Evolutionary conservation across 768 basidiomycete species (phyloP).

Genomic region (Suillus alpinus): DNA sequence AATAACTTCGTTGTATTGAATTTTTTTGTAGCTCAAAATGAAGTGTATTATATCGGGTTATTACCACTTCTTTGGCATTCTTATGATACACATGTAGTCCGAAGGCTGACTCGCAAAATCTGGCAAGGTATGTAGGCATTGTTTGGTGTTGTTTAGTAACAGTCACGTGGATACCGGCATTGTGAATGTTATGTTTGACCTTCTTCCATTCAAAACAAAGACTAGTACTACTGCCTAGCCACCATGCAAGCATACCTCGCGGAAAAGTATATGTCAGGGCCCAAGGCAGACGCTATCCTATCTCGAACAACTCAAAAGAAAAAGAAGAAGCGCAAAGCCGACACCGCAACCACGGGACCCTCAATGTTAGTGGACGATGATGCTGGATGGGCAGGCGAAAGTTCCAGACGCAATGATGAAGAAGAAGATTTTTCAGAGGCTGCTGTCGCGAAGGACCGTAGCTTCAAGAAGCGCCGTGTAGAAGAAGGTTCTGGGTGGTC

Average conservation of each 20-base stretch:
- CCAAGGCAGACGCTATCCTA: constrained; percentile 94
- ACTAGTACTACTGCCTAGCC: neutral
- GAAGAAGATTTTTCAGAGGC: constrained; percentile 60
- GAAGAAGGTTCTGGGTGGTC: constrained; percentile 62
- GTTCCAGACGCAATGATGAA: constrained; percentile 47
- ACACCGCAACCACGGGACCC: constrained; percentile 20
- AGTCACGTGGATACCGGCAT: no score
- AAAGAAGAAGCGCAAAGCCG: constrained; percentile 68
- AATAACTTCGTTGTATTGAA: no score
- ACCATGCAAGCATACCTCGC: constrained; percentile 81
- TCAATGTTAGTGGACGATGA: constrained; percentile 66
- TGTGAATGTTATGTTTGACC: no score
- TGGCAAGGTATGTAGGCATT: no score
- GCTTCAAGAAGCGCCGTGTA: constrained; percentile 74
- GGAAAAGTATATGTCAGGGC: constrained; percentile 93
- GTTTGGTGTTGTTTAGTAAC: no score
- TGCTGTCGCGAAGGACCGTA: constrained; percentile 68
- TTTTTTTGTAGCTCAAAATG: no score
- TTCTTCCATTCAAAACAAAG: neutral
- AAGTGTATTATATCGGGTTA: no score
- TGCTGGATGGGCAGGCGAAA: constrained; percentile 56
- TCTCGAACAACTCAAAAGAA: constrained; percentile 58
- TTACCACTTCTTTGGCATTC: no score
- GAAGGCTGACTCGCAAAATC: no score
- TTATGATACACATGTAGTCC: no score